phyloP scores from a whole-genome alignment of 805 yeast species.

The Candida multigemmis region DNA sequence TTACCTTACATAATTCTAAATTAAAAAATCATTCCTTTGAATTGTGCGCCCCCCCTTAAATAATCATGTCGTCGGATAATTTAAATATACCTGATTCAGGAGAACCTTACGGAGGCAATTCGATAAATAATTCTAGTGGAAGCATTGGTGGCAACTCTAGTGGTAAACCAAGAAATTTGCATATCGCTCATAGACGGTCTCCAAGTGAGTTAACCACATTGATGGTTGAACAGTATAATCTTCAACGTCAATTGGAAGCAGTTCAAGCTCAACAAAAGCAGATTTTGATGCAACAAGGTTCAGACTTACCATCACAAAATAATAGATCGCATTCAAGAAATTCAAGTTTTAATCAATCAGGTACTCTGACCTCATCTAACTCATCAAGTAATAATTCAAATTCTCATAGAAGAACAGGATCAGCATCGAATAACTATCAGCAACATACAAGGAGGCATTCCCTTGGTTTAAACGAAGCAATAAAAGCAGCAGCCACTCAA shows the following conservation, averaged over 20 bases:
- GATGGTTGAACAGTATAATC: constrained; percentile 84
- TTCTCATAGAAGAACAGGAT: constrained; percentile 28
- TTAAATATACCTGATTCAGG: too few relatives aligned
- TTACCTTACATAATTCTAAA: too few relatives aligned
- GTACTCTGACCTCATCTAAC: constrained; percentile 1
- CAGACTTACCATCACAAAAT: constrained; percentile 10
- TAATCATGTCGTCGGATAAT: too few relatives aligned
- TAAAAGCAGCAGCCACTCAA: constrained; percentile 92
- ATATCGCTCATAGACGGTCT: constrained; percentile 93
- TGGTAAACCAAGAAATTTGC: constrained; percentile 40
- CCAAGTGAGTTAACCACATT: constrained; percentile 91
- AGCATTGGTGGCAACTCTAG: too few relatives aligned
- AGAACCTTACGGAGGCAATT: too few relatives aligned
- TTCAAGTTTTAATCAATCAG: constrained; percentile 13
- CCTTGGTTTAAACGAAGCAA: constrained; percentile 84
- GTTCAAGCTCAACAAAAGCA: constrained; percentile 93
- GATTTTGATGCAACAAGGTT: constrained; percentile 66
- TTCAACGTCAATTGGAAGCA: constrained; percentile 86
- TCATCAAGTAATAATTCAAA: constrained; percentile 5
- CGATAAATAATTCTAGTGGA: too few relatives aligned
- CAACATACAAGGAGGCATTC: constrained; percentile 93
- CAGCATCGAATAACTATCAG: constrained; percentile 11
- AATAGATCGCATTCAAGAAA: constrained; percentile 26
- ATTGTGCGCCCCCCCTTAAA: too few relatives aligned
- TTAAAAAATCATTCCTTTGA: too few relatives aligned